Evolutionary conservation across 768 basidiomycete genomes (phyloP), one percentile per base, ranked within the genome.

Genomic region (Mycena epipterygia): DNA sequence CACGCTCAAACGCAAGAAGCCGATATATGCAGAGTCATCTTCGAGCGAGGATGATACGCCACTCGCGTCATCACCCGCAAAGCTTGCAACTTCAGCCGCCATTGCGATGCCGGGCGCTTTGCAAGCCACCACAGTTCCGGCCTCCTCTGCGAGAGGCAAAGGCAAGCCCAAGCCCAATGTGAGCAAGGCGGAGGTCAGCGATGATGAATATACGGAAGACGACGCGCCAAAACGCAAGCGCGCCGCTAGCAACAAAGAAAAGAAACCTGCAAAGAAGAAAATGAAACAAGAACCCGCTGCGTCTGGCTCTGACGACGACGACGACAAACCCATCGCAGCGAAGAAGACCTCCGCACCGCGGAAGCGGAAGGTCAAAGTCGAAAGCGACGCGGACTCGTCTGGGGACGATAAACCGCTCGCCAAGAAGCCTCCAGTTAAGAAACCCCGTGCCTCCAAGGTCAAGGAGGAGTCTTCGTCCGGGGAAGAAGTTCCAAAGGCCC

Each of bases 1-100:
- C 57, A 78, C 74, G 55, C 69, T 83, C 69, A 95, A 94, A 82
- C 89, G 91, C 77, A 91, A 91, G 83, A 89, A 88, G 75, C 80
- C 84, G 29, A 78, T 82, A 30, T 85, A 85, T 68, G 84, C 83
- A 25, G 87, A 88, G 19, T 84, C 77, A 67, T 87, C 90, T 58
- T 73, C 90, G 32, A 91, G 90, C 69, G 92, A 93, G 52, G 91
- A 94, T 72, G 92, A 94, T 64, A 84, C 83, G 21, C 92, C 92
- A 60, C 86, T 93, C 42, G 90, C 92, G 56, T 91, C 92, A 30
- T 93, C 93, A 42, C 92, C 92, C 23, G 85, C 82, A 5, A 94
- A 93, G 80, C 81, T 81, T 64, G 66, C 76, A 21, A 77, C 77
- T 29, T 79, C 85, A 48, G 79, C 81, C 51, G 78, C 82, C 5